phyloP scores from a whole-genome alignment of 179 eudicot genomes.

The Spinacia oleracea region DNA sequence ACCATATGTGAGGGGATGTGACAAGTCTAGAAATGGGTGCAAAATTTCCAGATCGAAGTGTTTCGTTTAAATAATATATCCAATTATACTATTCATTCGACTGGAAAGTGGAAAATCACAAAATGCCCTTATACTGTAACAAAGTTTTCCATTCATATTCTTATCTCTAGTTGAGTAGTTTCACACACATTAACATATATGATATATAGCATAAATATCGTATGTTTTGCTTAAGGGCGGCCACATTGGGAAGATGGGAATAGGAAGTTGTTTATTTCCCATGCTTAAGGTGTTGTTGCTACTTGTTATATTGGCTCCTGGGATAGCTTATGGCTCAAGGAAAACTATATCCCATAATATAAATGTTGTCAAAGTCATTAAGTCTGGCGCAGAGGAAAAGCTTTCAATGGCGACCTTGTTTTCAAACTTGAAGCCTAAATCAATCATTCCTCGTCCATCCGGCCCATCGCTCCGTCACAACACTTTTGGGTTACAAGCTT shows the following conservation, averaged over 20 bases:
- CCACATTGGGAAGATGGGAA: conserved; percentile 15
- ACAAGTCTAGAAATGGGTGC: too few species aligned
- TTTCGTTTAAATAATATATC: too few species aligned
- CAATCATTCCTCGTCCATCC: conserved; percentile 8
- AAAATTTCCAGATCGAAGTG: too few species aligned
- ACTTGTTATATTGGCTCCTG: conserved; percentile 7
- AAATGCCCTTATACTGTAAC: too few species aligned
- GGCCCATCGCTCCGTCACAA: conserved; percentile 31
- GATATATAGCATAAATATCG: neutral
- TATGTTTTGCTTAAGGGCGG: neutral
- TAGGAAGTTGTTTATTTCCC: neutral
- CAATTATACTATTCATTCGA: too few species aligned
- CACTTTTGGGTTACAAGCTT: conserved; percentile 21
- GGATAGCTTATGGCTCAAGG: conserved; percentile 24
- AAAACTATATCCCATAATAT: conserved; percentile 13
- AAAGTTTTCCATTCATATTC: too few species aligned
- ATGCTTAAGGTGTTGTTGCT: conserved; percentile 20
- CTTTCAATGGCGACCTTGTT: conserved; percentile 4
- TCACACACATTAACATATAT: too few species aligned
- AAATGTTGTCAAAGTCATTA: conserved; percentile 13
- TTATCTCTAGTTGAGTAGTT: too few species aligned
- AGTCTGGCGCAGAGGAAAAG: neutral
- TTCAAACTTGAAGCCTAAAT: conserved; percentile 19
- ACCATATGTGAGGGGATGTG: too few species aligned
- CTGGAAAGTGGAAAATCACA: too few species aligned